Base-by-base conservation (phyloP, 2,329 filamentous ascomycete genomes). In the Aureobasidium uvarum region DNA sequence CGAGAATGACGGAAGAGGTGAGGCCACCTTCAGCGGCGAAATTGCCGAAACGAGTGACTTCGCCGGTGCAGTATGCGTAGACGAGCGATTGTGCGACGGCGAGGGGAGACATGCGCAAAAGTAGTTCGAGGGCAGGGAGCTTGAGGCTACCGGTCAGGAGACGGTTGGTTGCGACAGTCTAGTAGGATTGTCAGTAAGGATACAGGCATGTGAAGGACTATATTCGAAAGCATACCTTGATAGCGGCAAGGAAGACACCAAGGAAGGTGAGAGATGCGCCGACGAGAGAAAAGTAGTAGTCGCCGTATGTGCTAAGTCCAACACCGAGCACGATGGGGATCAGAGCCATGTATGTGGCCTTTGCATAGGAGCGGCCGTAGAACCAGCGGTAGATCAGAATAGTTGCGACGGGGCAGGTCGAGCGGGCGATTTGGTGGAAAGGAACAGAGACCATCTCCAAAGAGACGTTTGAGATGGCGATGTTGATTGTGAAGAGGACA, bases 371-470 rank as follows among this genome's bases (percentile, higher is more conserved):
- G 63, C 84, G 82, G 67, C 77, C 74, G 73, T 84, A 86, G 72
- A 81, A 80, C 59, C 84, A 71, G 60, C 83, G 82, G 77, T 85
- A 86, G 72, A 88, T 85, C 68, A 85, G 73, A 65, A 87, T 83
- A 62, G 85, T 86, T 72, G 87, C 85, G 70, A 87, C 80, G 33
- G 86, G 85, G 67, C 81, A 84, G 23, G 85, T 84, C 67, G 85
- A 86, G 68, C 85, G 82, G 74, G 87, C 82, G 66, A 86, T 85
- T 73, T 88, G 85, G 74, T 87, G 86, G 74, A 88, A 88, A 2
- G 86, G 83, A n/a, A 88, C 83, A 0, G 85, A 87, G 43, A 86
- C 85, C 80, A 85, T 72, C 70, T 74, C 80, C 78, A 87, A 78
- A n/a, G 85, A 86, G 28, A 86, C 79, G 74, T 87, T 87, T n/a